Evolutionary conservation across 129 eudicot species (phyloP).

Genomic region (Heracleum sosnowskyi): DNA sequence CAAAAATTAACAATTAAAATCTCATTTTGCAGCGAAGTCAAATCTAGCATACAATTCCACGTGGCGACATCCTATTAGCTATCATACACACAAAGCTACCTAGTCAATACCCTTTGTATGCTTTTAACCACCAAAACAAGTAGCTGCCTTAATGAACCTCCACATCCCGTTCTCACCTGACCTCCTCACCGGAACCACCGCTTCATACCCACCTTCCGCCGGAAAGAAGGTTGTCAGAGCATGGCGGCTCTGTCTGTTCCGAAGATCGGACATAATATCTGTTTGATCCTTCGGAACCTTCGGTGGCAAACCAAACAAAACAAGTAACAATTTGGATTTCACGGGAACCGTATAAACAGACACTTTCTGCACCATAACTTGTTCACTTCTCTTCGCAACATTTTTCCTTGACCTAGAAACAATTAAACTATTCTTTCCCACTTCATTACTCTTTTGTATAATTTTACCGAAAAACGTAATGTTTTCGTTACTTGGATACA

Average conservation of each 20-base stretch:
- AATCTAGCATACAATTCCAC: not conserved
- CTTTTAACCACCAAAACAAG: not conserved
- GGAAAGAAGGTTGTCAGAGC: not conserved
- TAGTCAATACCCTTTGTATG: not conserved
- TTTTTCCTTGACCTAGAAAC: not conserved
- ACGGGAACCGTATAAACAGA: not conserved
- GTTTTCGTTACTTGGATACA: not conserved
- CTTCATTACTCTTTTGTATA: not conserved
- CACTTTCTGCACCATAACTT: not conserved
- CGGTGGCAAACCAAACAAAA: constrained; percentile 3
- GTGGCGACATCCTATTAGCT: not conserved
- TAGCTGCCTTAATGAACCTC: constrained; percentile 6
- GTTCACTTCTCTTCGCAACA: not conserved
- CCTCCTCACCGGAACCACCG: constrained; percentile 9
- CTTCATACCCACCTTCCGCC: not conserved
- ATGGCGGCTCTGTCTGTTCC: constrained; percentile 7
- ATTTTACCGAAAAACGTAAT: constrained; percentile 12
- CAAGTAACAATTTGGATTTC: constrained; percentile 6
- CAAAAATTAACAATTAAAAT: no score
- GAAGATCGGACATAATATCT: not conserved
- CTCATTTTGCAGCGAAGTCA: not conserved
- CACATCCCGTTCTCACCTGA: constrained; percentile 8
- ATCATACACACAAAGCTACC: not conserved
- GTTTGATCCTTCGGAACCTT: not conserved
- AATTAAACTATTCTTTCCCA: not conserved